These are phyloP conservation scores for Tetratostichococcus sp. DNA, from an alignment of 139 green algal species.

Conservation along the genomic window DNA sequence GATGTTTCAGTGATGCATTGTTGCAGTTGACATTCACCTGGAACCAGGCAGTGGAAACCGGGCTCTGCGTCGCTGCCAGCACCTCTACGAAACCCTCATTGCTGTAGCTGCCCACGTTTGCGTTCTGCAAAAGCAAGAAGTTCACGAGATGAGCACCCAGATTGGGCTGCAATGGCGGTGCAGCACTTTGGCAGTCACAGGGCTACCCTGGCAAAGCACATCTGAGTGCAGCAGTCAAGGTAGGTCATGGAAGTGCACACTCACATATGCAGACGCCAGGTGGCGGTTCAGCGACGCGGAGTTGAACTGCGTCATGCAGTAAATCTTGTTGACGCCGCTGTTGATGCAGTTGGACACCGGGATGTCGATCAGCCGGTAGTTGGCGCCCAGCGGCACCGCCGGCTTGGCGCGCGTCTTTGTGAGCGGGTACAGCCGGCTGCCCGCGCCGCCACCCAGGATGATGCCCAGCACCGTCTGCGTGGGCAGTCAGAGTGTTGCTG, in stretches of 20 bases:
- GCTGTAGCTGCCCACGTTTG: slow-evolving; percentile 82
- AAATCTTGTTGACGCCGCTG: slow-evolving; percentile 98
- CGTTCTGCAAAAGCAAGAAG: slow-evolving; percentile 59
- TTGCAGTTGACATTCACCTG: slow-evolving; percentile 50
- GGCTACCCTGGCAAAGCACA: no score
- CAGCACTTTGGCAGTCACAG: no score
- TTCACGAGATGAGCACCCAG: no score
- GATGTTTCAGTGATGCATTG: no score
- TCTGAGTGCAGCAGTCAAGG: no score
- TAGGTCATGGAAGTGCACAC: no score
- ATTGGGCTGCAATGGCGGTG: no score
- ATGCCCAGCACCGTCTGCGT: slow-evolving; percentile 90
- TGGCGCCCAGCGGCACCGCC: slow-evolving; percentile 95
- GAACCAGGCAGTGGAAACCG: slow-evolving; percentile 94
- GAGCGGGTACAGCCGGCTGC: slow-evolving; percentile 92
- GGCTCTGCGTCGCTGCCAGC: slow-evolving; percentile 90
- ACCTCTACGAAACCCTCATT: slow-evolving; percentile 97
- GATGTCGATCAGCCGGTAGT: slow-evolving; percentile 99
- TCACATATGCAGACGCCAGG: slow-evolving; percentile 92
- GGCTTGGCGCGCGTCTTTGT: slow-evolving; percentile 99
- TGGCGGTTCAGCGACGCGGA: slow-evolving; percentile 98
- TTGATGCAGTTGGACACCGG: slow-evolving; percentile 99
- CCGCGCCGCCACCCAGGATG: slow-evolving; percentile 95
- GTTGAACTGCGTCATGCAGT: slow-evolving; percentile 99
- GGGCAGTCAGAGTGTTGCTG: neutral